These are phyloP conservation scores for Alternaria brassicae DNA, from an alignment of 2,329 filamentous ascomycete species.

Conservation along the genomic window DNA sequence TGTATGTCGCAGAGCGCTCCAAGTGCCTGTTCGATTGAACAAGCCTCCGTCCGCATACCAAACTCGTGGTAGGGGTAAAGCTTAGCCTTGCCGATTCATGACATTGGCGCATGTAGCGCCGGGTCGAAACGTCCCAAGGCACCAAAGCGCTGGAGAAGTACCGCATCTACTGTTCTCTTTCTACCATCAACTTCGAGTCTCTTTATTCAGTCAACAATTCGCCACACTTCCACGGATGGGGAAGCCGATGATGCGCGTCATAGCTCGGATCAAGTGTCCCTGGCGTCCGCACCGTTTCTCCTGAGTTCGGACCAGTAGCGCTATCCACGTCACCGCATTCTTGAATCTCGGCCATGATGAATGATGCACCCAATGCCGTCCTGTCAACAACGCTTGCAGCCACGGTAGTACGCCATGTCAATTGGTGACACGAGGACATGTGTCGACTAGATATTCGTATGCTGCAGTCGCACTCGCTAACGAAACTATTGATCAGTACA, in stretches of 20 bases:
- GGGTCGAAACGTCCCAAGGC: neutral
- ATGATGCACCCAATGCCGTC: neutral
- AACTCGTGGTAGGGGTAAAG: neutral
- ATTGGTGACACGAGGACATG: conserved; percentile 2
- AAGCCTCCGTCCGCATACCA: neutral
- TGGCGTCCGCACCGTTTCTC: conserved; percentile 24
- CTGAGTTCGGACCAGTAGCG: conserved; percentile 25
- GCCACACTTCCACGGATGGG: neutral
- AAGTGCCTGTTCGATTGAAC: neutral
- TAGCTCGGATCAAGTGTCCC: conserved; percentile 15
- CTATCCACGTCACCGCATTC: conserved; percentile 30
- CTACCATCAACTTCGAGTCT: neutral
- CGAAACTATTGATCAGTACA: neutral
- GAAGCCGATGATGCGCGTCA: conserved; percentile 14
- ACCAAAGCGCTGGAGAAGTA: conserved; percentile 7
- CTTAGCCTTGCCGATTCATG: neutral
- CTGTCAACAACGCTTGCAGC: neutral
- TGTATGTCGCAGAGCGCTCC: neutral
- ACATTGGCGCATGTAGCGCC: neutral
- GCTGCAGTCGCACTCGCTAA: neutral
- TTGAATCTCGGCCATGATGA: conserved; percentile 11
- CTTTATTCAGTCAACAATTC: neutral
- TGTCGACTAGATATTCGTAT: neutral
- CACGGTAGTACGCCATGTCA: neutral
- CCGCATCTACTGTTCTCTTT: neutral